A percentile compares a stretch with the other conserved stretches of the same genome.
phyloP scores from a whole-genome alignment of 768 basidiomycete species.

The Russula abietina region DNA sequence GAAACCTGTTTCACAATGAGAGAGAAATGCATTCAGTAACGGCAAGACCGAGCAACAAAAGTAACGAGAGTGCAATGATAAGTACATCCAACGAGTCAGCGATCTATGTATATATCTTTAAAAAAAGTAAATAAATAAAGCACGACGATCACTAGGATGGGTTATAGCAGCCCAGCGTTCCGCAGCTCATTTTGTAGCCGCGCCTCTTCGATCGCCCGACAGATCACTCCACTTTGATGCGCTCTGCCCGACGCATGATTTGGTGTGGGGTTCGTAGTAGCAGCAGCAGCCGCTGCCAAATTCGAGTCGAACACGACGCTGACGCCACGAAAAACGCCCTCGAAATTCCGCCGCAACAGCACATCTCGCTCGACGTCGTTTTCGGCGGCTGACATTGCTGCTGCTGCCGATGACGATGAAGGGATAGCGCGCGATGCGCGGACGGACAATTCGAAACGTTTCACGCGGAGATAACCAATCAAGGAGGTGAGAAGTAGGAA shows the following conservation, averaged over 20 bases:
- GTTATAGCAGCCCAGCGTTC: constrained; percentile 20
- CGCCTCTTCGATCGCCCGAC: constrained; percentile 7
- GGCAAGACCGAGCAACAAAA: background rate
- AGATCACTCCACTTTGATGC: background rate
- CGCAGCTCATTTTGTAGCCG: constrained; percentile 22
- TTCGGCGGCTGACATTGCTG: background rate
- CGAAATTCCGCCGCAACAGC: constrained; percentile 18
- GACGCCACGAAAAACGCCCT: constrained; percentile 23
- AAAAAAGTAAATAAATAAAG: background rate
- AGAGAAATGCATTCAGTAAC: background rate
- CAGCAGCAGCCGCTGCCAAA: background rate
- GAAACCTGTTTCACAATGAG: constrained; percentile 4
- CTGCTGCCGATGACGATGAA: background rate
- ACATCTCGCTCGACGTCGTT: constrained; percentile 15
- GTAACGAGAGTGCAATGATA: constrained; percentile 2
- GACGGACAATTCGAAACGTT: constrained; percentile 75
- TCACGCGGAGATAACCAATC: constrained; percentile 77
- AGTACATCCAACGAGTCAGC: constrained; percentile 1
- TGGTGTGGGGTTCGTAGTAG: background rate
- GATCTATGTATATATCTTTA: background rate
- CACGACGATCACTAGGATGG: background rate
- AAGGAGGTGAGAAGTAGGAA: constrained; percentile 82
- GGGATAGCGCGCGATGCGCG: constrained; percentile 34
- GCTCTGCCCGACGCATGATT: background rate
- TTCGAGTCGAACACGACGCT: constrained; percentile 7